Evolutionary conservation across 306 rosid species (phyloP).

Genomic region (Prunus campanulata): DNA sequence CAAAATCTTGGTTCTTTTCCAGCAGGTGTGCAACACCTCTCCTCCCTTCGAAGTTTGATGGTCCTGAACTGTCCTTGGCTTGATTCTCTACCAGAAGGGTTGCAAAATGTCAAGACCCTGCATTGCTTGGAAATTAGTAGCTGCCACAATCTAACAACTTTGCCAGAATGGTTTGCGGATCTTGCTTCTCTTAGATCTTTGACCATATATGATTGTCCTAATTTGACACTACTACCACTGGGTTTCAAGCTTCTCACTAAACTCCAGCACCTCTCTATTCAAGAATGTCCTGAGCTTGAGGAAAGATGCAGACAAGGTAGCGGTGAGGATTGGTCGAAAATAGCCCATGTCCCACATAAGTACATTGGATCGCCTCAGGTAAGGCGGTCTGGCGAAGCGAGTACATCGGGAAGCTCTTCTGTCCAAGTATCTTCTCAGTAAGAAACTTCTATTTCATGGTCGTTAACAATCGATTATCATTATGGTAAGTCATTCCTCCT

Average conservation of each 20-base stretch:
- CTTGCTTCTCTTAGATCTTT: not conserved
- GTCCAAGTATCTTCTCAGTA: no score
- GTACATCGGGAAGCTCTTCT: not conserved
- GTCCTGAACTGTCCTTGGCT: conserved; percentile 2
- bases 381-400: not conserved
- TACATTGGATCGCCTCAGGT: not conserved
- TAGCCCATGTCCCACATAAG: conserved; percentile 5
- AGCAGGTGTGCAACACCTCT: not conserved
- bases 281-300: not conserved
- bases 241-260: not conserved
- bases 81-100: not conserved
- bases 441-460: not conserved
- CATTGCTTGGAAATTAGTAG: not conserved
- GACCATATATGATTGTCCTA: not conserved
- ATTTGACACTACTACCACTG: not conserved
- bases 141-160: conserved; percentile 2
- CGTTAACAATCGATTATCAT: no score
- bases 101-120: not conserved
- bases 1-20: not conserved
- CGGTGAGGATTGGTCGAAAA: conserved; percentile 16
- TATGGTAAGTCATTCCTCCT: no score
- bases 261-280: conserved; percentile 14
- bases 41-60: conserved; percentile 7
- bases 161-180: conserved; percentile 15
- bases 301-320: not conserved